Evolutionary conservation across 2,329 filamentous ascomycete genomes (phyloP), one percentile per base, ranked within the genome.

Genomic region (Dactylonectria estremocensis): DNA sequence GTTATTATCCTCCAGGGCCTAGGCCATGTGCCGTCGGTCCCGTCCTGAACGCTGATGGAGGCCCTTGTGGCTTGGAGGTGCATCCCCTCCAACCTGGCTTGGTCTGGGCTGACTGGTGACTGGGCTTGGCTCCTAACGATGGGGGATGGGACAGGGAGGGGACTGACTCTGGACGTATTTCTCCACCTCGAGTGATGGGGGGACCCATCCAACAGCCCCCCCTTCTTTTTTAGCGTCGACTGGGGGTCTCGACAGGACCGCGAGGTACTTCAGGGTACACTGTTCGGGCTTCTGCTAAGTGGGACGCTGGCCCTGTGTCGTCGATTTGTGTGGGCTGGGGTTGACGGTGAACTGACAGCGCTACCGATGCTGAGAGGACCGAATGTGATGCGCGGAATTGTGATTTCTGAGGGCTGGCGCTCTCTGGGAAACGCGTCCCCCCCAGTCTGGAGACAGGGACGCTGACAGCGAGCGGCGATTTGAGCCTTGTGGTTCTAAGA

Each of bases 221-320:
- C 66, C 64, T 69, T 63, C 57, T 69, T 57, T 69, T 68, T 72
- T 76, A 76, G 74, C 72, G 74, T 64, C 43, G 56, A 61, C 69
- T 61, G 73, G 64, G 73, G 69, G 67, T 69, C 65, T 70, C 57
- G 49, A 31, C 54, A 59, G 49, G 57, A 58, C 66, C 48, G 53
- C 49, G 53, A 73, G 68, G 69, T 76, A 75, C 74, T 69, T 74
- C 57, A 60, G 66, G 70, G 72, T 76, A 74, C 74, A 67, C 55
- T 56, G 59, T 48, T 66, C 72, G 59, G 61, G 53, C 33, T 50
- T 71, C 65, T 68, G 53, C 62, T 46, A 67, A 69, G 68, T 65
- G 71, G 74, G 69, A 72, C 74, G 46, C 54, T 49, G 60, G 53
- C 65, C 65, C 64, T 66, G 70, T 59, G 49, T 72, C 43, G 61